Percentiles rank a stretch among this genome's conserved stretches.
Conservation (phyloP, 805 yeast species). For the Candida sonorensis region DNA sequence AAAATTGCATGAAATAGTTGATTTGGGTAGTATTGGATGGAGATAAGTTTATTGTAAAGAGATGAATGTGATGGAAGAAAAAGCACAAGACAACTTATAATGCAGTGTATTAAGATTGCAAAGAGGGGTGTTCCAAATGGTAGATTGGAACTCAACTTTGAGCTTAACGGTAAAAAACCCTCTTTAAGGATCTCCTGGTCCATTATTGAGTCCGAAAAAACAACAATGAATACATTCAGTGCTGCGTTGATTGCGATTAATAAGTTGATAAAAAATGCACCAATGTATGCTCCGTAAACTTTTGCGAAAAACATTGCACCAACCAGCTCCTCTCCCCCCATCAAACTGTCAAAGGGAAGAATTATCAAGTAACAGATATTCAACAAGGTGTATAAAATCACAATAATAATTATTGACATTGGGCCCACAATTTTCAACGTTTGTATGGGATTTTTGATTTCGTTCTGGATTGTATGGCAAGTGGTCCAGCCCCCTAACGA, state of each 20-base stretch:
- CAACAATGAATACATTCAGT: constrained; percentile 42
- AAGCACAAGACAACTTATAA: constrained; percentile 15
- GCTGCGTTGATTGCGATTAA: constrained; percentile 42
- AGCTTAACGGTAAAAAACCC: constrained; percentile 39
- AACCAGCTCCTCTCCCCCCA: constrained; percentile 33
- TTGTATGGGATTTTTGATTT: constrained; percentile 38
- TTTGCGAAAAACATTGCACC: constrained; percentile 40
- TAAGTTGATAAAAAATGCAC: constrained; percentile 34
- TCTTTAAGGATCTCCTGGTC: constrained; percentile 44
- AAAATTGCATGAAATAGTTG: constrained; percentile 31
- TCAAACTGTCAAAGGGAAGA: constrained; percentile 35
- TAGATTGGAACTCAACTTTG: constrained; percentile 37
- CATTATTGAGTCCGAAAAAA: constrained; percentile 39
- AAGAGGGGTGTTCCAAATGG: constrained; percentile 40
- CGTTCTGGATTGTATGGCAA: constrained; percentile 41
- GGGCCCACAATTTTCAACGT: constrained; percentile 42
- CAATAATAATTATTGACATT: constrained; percentile 30
- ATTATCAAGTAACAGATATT: constrained; percentile 40
- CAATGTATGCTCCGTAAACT: constrained; percentile 35
- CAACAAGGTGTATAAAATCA: constrained; percentile 33
- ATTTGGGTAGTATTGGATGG: constrained; percentile 40
- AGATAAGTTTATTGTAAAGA: constrained; percentile 34
- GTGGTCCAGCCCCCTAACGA: constrained; percentile 45
- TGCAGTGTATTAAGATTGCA: constrained; percentile 19
- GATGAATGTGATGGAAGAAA: constrained; percentile 13